Evolutionary conservation across 2,329 filamentous ascomycete genomes (phyloP).

Genomic region (Corniculantispora saksenae): DNA sequence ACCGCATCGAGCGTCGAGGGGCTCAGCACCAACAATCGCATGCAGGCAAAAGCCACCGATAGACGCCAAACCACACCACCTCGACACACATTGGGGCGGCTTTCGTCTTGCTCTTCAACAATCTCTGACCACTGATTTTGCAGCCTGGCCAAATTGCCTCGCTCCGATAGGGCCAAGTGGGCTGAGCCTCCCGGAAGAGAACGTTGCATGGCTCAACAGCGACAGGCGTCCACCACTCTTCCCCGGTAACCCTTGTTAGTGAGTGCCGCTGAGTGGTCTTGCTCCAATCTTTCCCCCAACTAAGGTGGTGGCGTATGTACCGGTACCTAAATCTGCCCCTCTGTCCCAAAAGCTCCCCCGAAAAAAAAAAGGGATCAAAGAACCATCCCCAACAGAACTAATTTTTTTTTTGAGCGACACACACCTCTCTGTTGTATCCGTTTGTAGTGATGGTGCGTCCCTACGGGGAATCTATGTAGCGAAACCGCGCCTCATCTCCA

Average conservation of each 20-base stretch:
- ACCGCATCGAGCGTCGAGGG: neutral
- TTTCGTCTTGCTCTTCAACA: slow-evolving; percentile 17
- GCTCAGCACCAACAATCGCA: neutral
- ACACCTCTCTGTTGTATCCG: too few species aligned
- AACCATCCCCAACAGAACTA: slow-evolving; percentile 47
- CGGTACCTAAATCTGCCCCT: slow-evolving; percentile 24
- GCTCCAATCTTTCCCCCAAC: slow-evolving; percentile 4
- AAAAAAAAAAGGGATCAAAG: slow-evolving; percentile 17
- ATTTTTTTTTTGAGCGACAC: slow-evolving; percentile 30
- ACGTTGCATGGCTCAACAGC: slow-evolving; percentile 19
- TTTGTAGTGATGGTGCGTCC: too few species aligned
- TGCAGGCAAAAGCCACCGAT: neutral
- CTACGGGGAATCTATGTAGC: too few species aligned
- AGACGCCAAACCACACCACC: neutral
- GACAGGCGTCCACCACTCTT: neutral
- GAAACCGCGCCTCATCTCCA: too few species aligned
- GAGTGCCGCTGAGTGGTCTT: too few species aligned
- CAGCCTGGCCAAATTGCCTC: slow-evolving; percentile 4
- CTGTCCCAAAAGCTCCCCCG: slow-evolving; percentile 24
- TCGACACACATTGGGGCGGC: slow-evolving; percentile 1
- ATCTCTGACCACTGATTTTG: slow-evolving; percentile 12
- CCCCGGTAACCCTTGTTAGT: neutral
- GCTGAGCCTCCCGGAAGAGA: neutral
- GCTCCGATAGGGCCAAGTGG: slow-evolving; percentile 6
- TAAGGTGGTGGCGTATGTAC: neutral